phyloP scores from a whole-genome alignment of 768 basidiomycete species.

The Austroboletus festivus region DNA sequence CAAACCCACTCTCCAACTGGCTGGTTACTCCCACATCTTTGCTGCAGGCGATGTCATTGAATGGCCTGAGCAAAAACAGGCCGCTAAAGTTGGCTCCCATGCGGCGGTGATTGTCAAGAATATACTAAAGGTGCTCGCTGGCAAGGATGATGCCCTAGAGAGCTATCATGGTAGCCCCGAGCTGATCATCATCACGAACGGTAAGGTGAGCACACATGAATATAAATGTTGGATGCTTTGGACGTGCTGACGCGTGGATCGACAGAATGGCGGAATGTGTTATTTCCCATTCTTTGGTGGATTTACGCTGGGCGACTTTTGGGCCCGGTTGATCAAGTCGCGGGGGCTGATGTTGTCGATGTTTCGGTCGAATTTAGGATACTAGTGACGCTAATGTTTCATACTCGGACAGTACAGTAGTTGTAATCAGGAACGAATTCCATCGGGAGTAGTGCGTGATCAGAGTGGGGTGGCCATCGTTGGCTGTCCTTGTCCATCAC shows the following conservation, averaged over 20 bases:
- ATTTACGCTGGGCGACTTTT: conserved; percentile 43
- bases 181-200: conserved; percentile 52
- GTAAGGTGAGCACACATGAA: conserved; percentile 40
- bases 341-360: conserved; percentile 25
- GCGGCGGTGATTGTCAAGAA: conserved; percentile 46
- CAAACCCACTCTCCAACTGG: conserved; percentile 54
- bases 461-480: neutral
- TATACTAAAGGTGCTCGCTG: conserved; percentile 42
- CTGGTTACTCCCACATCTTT: conserved; percentile 50
- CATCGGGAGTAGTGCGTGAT: conserved; percentile 1
- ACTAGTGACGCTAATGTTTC: conserved; percentile 20
- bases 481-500: conserved; percentile 14
- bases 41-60: conserved; percentile 67
- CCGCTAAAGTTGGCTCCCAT: conserved; percentile 46
- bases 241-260: neutral
- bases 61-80: conserved; percentile 61
- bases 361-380: conserved; percentile 30
- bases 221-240: neutral
- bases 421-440: conserved; percentile 5
- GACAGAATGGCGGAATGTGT: conserved; percentile 38
- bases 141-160: conserved; percentile 31
- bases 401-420: neutral
- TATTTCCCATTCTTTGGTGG: conserved; percentile 45
- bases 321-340: conserved; percentile 41
- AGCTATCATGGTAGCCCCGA: conserved; percentile 50